Percentiles rank a stretch among this genome's conserved stretches.
Evolutionary conservation across 225 moss, liverwort and hornwort genomes (phyloP).

Genomic region (Sphagnum contortum): DNA sequence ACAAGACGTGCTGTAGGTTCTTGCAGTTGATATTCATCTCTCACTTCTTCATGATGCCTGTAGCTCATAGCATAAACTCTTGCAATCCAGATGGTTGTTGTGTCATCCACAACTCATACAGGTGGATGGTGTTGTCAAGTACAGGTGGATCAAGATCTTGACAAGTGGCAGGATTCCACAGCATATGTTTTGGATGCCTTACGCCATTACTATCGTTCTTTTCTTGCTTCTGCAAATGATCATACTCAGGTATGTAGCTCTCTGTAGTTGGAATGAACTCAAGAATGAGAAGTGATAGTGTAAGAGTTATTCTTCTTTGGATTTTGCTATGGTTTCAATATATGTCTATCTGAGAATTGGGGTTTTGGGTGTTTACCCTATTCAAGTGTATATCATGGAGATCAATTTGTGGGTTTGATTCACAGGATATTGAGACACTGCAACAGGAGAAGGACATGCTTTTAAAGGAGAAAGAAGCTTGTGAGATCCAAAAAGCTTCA

Average conservation of each 20-base stretch:
- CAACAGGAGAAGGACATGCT: constrained; percentile 50
- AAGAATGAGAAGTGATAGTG: background rate
- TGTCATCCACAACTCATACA: too few species aligned
- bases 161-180: constrained; percentile 67
- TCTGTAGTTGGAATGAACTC: background rate
- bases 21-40: too few species aligned
- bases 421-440: constrained; percentile 61
- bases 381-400: too few species aligned
- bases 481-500: constrained; percentile 47
- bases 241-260: constrained; percentile 42
- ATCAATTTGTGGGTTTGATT: too few species aligned
- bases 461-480: constrained; percentile 36
- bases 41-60: too few species aligned
- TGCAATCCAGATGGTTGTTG: too few species aligned
- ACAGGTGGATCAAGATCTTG: constrained; percentile 78
- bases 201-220: constrained; percentile 68
- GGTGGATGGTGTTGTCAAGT: background rate
- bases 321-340: background rate
- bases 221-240: constrained; percentile 64
- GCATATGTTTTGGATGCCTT: constrained; percentile 86
- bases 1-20: constrained; percentile 2
- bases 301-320: background rate
- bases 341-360: too few species aligned
- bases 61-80: too few species aligned
- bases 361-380: too few species aligned